These are phyloP conservation scores for Solanum lycopersicoides DNA, from an alignment of 257 asterid genomes.

Conservation along the genomic window DNA sequence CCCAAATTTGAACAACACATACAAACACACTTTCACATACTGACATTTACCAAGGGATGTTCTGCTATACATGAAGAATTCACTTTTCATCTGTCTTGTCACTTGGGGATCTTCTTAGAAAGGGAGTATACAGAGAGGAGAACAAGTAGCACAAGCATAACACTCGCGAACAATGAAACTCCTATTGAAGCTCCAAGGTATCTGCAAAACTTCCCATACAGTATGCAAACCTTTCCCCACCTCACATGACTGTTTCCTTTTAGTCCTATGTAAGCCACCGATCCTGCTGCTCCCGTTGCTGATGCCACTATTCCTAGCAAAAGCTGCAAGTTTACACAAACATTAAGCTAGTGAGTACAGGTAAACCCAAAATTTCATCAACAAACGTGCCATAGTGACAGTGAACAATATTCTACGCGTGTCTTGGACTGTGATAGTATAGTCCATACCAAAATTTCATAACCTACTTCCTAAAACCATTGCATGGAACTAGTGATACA, in stretches of 20 bases:
- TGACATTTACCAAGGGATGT: background rate
- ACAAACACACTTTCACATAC: background rate
- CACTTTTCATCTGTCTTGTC: background rate
- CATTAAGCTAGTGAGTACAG: background rate
- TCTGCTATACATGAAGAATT: background rate
- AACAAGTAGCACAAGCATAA: slow-evolving; percentile 41
- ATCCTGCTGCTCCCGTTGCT: slow-evolving; percentile 78
- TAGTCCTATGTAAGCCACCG: slow-evolving; percentile 59
- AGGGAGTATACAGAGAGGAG: slow-evolving; percentile 41
- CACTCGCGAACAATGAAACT: slow-evolving; percentile 41
- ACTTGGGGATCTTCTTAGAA: slow-evolving; percentile 61
- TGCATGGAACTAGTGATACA: background rate
- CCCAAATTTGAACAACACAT: background rate
- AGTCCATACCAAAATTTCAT: background rate
- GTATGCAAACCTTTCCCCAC: slow-evolving; percentile 51
- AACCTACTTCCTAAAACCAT: background rate
- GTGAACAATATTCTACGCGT: background rate
- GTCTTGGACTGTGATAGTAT: too few relatives aligned
- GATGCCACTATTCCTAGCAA: slow-evolving; percentile 64
- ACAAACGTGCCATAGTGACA: background rate
- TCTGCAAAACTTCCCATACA: slow-evolving; percentile 46
- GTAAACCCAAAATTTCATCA: background rate
- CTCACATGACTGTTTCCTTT: slow-evolving; percentile 51
- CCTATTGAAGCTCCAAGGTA: slow-evolving; percentile 51
- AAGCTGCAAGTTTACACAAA: slow-evolving; percentile 31